Evolutionary conservation across 2,329 filamentous ascomycete species (phyloP).

Genomic region (Neoarthrinium moseri): DNA sequence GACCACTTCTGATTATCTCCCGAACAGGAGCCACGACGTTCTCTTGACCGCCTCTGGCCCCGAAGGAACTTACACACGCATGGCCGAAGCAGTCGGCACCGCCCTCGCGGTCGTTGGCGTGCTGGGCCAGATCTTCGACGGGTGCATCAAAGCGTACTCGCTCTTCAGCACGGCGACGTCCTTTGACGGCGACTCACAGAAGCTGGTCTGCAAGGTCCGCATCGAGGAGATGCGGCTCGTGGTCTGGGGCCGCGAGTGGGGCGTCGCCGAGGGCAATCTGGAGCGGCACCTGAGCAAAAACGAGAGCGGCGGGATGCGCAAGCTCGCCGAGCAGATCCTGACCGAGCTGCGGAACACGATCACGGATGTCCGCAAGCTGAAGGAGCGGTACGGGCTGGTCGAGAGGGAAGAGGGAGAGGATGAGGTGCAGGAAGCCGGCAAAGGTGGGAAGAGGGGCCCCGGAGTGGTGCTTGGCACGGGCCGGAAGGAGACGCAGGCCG

Average conservation of each 20-base stretch:
- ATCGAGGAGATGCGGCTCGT: slow-evolving; percentile 49
- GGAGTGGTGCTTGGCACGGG: slow-evolving; percentile 15
- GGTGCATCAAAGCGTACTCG: slow-evolving; percentile 43
- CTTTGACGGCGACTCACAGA: slow-evolving; percentile 41
- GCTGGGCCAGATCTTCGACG: slow-evolving; percentile 45
- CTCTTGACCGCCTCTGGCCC: too few relatives aligned
- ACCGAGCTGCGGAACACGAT: slow-evolving; percentile 41
- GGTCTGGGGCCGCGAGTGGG: slow-evolving; percentile 48
- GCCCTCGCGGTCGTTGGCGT: slow-evolving; percentile 42
- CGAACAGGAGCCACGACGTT: too few relatives aligned
- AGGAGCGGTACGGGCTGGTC: slow-evolving; percentile 39
- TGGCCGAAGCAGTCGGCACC: slow-evolving; percentile 40
- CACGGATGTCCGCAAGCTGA: slow-evolving; percentile 40
- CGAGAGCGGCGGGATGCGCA: slow-evolving; percentile 32
- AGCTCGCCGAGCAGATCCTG: slow-evolving; percentile 39
- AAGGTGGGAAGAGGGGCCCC: not conserved
- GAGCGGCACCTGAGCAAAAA: slow-evolving; percentile 37
- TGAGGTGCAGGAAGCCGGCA: not conserved
- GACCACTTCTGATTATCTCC: too few relatives aligned
- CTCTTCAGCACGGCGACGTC: slow-evolving; percentile 42
- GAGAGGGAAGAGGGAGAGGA: slow-evolving; percentile 23
- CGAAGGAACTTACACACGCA: slow-evolving; percentile 11
- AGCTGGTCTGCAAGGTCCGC: slow-evolving; percentile 44
- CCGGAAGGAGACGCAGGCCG: slow-evolving; percentile 4
- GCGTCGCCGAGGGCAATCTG: slow-evolving; percentile 42